Percentiles rank a stretch among this genome's conserved stretches.
Evolutionary conservation across 2,329 filamentous ascomycete species (phyloP).

Genomic region (Colletotrichum sublineola): DNA sequence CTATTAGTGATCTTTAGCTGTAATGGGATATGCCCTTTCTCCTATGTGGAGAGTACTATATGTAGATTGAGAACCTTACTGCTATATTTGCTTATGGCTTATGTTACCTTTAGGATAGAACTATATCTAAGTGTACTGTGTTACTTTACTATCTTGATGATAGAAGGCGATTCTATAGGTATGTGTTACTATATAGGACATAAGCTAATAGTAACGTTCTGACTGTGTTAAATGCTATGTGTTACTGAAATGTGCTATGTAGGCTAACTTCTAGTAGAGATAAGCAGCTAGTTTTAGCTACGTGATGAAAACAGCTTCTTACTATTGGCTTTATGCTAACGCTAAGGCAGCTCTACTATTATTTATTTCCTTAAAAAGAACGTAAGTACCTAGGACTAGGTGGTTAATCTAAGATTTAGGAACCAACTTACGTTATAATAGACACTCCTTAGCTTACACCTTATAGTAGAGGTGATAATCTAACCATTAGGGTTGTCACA

Average conservation of each 20-base stretch:
- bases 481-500: constrained; percentile 11
- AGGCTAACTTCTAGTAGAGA: too few relatives aligned
- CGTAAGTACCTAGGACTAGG: neutral
- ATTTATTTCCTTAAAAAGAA: constrained; percentile 9
- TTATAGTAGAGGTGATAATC: neutral
- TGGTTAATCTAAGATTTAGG: constrained; percentile 2
- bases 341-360: neutral
- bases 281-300: neutral
- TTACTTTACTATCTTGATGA: too few relatives aligned
- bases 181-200: too few relatives aligned
- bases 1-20: neutral
- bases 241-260: too few relatives aligned
- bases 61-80: too few relatives aligned
- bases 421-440: constrained; percentile 2
- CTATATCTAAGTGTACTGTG: too few relatives aligned
- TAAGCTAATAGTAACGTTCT: too few relatives aligned
- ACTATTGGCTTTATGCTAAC: neutral
- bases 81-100: too few relatives aligned
- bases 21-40: neutral
- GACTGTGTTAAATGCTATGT: too few relatives aligned
- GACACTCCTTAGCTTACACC: constrained; percentile 3
- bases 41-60: too few relatives aligned
- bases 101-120: too few relatives aligned
- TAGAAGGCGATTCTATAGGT: neutral
- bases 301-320: neutral